phyloP scores from a whole-genome alignment of 2,329 filamentous ascomycete genomes.

The Leptographium lundbergii region DNA sequence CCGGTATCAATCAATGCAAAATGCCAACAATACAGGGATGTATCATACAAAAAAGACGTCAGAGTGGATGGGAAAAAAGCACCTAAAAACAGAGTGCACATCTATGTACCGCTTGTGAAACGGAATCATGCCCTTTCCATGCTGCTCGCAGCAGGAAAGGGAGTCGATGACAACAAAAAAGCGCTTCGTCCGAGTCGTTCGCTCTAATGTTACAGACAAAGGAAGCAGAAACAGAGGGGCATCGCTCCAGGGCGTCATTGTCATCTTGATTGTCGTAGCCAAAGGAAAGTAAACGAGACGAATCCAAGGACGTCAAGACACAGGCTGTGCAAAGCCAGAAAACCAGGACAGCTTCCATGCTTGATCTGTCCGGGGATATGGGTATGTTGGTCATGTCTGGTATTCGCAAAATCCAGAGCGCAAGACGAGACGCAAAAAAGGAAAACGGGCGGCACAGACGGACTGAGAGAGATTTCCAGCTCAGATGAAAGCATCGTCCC shows the following conservation, averaged over 20 bases:
- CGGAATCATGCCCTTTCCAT: background rate
- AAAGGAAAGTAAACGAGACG: background rate
- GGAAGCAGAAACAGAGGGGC: background rate
- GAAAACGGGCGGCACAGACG: background rate
- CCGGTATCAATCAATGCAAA: background rate
- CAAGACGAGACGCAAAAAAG: constrained; percentile 1
- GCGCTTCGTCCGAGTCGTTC: background rate
- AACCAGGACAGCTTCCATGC: background rate
- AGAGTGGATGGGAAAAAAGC: background rate
- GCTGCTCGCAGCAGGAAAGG: background rate
- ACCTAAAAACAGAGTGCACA: background rate
- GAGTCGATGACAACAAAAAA: background rate
- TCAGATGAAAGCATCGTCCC: constrained; percentile 16
- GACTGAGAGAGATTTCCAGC: background rate
- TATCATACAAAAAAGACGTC: background rate
- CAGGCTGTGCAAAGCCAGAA: background rate
- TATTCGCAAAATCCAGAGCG: background rate
- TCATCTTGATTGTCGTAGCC: background rate
- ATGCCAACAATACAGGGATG: background rate
- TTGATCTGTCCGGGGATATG: background rate
- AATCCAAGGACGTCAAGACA: background rate
- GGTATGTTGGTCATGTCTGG: background rate
- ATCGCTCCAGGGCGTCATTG: background rate
- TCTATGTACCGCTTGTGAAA: background rate
- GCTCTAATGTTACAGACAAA: background rate